Evolutionary conservation across 768 basidiomycete species (phyloP), one percentile per base, ranked within the genome.

Genomic region (Collybia sp.): DNA sequence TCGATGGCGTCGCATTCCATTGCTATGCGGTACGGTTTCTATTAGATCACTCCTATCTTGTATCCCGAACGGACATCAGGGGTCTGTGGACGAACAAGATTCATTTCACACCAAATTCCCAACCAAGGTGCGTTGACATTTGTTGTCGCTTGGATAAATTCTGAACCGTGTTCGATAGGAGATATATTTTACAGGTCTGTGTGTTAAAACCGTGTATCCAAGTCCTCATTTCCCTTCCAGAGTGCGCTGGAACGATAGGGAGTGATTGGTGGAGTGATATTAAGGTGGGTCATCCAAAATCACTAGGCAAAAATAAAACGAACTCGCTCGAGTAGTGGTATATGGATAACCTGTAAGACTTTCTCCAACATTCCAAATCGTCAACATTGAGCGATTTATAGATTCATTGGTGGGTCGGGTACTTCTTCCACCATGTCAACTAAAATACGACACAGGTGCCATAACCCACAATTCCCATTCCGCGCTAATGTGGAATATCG

Each of bases 191-290:
- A 73, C 73, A 0, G 69, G 69, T 68, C 33, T 25, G 18, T 12
- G 32, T 16, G 41, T n/a, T 16, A 12, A 2, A 11, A 38, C 13
- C 16, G 34, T 31, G 16, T 9, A 48, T 35, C 16, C 5, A 25
- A 33, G 38, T 35, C 12, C 40, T 16, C 38, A n/a, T 10, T 12
- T 36, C 12, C 32, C 12, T 45, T 20, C 12, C 66, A 54, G 84
- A 87, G 60, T 87, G 86, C 54, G 63, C 78, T 4, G 84, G 86
- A 8, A 77, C 71, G 0, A 60, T 76, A 43, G 81, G 82, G 15
- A 73, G 73, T 10, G 82, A 86, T 56, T 87, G 84, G 85, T 88
- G 85, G 85, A 70, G 64, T 42, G 83, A 87, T 53, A 80, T 87
- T 60, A 87, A 86, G 72, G 83, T 80, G 61, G 40, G 48, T 37